A percentile compares a stretch with the other conserved stretches of the same genome.
phyloP scores from a whole-genome alignment of 768 basidiomycete species.

The Pisolithus albus region DNA sequence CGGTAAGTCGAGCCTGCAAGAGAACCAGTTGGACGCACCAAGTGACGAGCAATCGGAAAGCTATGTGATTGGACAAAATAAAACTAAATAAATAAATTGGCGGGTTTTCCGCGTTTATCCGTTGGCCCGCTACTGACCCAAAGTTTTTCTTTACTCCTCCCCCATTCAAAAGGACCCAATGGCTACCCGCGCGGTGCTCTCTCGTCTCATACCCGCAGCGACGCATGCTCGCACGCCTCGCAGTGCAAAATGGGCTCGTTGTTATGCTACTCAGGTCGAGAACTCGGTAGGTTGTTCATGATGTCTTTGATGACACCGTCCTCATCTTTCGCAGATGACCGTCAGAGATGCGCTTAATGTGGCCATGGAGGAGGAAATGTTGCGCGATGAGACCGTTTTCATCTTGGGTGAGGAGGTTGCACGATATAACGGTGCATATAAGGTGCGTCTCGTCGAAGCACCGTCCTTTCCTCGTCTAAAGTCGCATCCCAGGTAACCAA shows the following conservation, averaged over 20 bases:
- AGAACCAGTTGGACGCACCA: constrained; percentile 59
- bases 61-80: constrained; percentile 59
- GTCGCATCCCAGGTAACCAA: constrained; percentile 73
- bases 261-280: constrained; percentile 57
- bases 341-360: constrained; percentile 96
- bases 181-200: constrained; percentile 54
- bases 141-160: constrained; percentile 19
- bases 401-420: constrained; percentile 97
- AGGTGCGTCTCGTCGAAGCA: constrained; percentile 39
- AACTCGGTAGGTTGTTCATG: constrained; percentile 42
- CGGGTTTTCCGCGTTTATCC: constrained; percentile 19
- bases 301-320: constrained; percentile 14
- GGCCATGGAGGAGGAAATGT: constrained; percentile 99
- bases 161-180: constrained; percentile 35
- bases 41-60: too few relatives aligned
- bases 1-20: not conserved
- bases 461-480: constrained; percentile 9
- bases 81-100: not conserved
- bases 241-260: constrained; percentile 45
- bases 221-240: constrained; percentile 37
- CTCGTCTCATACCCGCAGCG: constrained; percentile 52
- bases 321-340: constrained; percentile 64
- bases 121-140: constrained; percentile 13
- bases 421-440: constrained; percentile 96
- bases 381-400: constrained; percentile 91